phyloP scores from a whole-genome alignment of 345 rosid genomes.

The Eucalyptus fibrosa region DNA sequence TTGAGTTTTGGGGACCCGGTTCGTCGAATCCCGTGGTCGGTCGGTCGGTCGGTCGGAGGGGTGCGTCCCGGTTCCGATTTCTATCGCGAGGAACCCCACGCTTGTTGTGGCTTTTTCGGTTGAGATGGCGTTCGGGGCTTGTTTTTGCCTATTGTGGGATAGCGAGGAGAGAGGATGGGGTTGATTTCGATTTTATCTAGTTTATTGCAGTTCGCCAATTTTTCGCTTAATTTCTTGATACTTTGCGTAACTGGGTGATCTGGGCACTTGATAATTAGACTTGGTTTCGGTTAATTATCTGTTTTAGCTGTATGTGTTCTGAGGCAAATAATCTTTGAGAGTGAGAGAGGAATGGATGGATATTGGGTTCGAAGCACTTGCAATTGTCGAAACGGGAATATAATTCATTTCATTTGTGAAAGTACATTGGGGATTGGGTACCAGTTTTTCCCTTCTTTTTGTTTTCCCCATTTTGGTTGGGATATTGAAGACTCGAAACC shows the following conservation, averaged over 20 bases:
- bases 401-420: not conserved
- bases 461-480: not conserved
- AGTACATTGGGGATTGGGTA: not conserved
- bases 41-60: not conserved
- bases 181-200: not conserved
- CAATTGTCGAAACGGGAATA: not conserved
- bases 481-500: not conserved
- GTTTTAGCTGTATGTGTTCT: not conserved
- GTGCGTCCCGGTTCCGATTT: not conserved
- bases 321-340: not conserved
- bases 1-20: constrained; percentile 6
- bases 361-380: not conserved
- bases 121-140: not conserved
- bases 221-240: not conserved
- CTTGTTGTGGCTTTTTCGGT: not conserved
- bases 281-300: not conserved
- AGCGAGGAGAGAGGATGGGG: not conserved
- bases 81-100: not conserved
- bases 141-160: not conserved
- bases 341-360: not conserved
- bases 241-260: not conserved
- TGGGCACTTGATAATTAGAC: not conserved
- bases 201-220: not conserved
- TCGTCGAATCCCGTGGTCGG: not conserved
- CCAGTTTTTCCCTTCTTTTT: not conserved